Base-by-base conservation (phyloP, 1,139 yeast species). In the Saccharomycopsis hybrid region DNA sequence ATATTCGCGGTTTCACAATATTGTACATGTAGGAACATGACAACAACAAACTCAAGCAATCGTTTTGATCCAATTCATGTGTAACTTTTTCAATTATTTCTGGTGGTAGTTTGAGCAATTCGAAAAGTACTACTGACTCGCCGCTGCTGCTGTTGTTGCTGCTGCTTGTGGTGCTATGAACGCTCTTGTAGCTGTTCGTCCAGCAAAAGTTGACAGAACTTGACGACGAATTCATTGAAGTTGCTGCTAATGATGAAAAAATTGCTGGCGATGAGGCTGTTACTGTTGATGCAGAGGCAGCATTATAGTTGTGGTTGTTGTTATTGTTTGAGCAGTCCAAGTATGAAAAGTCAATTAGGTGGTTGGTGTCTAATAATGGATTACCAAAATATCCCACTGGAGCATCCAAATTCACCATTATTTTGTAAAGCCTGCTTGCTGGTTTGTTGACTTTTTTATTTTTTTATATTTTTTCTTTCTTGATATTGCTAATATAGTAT, bases 381-480 rank as follows among this genome's bases (percentile, higher is more conserved):
- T 46, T 46, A 25, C 52, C 49, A 41, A 24, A 42, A 39, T 49
- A 42, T 24, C 52, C 52, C 35, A 49, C 43, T 3, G 52, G 52
- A 18, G 49, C 52, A 33, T 46, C 37, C 3, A 49, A 43, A 36
- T 46, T 44, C 4, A 35, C 40, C 51, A 48, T 48, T 18, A 18
- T 18, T 18, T 18, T 18, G 18, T 18, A 18, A 18, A 18, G 18
- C 18, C 18, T 18, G 18, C 18, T 18, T 18, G 18, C 18, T 18
- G 18, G 18, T 18, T 18, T 18, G 18, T 18, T 18, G 18, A 18
- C 18, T 18, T 18, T 18, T 18, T 18, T 18, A 18, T 18, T 18
- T 18, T 18, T 18, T 18, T 18, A 18, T 18, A 18, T 18, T 18
- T 18, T 18, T 18, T 18, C 18, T 18, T 18, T 18, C 18, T 18